Evolutionary conservation across 1,284 basidiomycete genomes (phyloP).

Genomic region (Afroboletus lepidellus): DNA sequence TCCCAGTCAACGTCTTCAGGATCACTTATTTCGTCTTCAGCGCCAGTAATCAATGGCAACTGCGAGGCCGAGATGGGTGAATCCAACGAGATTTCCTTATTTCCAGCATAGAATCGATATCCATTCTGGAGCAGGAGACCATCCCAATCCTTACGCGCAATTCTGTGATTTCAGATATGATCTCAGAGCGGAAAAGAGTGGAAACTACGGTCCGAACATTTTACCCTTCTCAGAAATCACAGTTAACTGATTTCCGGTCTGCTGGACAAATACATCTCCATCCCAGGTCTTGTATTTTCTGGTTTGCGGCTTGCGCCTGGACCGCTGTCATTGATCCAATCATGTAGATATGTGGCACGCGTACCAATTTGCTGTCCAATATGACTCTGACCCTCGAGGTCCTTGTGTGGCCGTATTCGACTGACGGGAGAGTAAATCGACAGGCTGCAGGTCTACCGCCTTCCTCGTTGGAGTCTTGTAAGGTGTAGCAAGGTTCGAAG

Average conservation of each 20-base stretch:
- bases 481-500: slow-evolving; percentile 33
- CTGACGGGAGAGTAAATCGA: slow-evolving; percentile 35
- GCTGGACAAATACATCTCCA: slow-evolving; percentile 66
- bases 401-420: slow-evolving; percentile 6
- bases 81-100: slow-evolving; percentile 65
- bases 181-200: slow-evolving; percentile 11
- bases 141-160: slow-evolving; percentile 63
- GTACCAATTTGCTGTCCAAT: slow-evolving; percentile 73
- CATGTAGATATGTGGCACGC: slow-evolving; percentile 6
- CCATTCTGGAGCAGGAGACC: slow-evolving; percentile 50
- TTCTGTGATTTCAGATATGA: slow-evolving; percentile 38
- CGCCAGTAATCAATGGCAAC: slow-evolving; percentile 47
- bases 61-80: slow-evolving; percentile 45
- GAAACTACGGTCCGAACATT: slow-evolving; percentile 42
- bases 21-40: slow-evolving; percentile 29
- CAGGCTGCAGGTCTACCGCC: slow-evolving; percentile 42
- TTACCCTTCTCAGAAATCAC: slow-evolving; percentile 70
- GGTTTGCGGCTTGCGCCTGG: slow-evolving; percentile 73
- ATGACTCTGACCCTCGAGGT: slow-evolving; percentile 32
- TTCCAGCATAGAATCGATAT: slow-evolving; percentile 50
- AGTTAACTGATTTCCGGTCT: slow-evolving; percentile 48
- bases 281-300: slow-evolving; percentile 92
- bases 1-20: slow-evolving; percentile 13
- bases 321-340: slow-evolving; percentile 7
- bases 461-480: slow-evolving; percentile 30